phyloP scores from a whole-genome alignment of 495 filamentous ascomycete species.

The Delitschia confertaspora region DNA sequence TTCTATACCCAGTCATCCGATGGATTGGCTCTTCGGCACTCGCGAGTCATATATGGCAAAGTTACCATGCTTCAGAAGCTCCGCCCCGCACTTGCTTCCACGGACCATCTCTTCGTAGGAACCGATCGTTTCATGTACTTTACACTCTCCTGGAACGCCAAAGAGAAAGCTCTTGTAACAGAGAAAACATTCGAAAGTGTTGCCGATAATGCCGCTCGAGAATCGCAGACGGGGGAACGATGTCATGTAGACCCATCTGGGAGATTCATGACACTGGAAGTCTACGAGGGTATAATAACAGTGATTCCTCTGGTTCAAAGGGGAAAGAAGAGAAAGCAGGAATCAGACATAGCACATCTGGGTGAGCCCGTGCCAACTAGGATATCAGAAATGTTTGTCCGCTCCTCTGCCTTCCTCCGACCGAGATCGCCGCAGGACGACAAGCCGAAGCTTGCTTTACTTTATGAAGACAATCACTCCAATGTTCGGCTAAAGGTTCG shows the following conservation, averaged over 20 bases:
- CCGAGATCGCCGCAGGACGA: slow-evolving; percentile 35
- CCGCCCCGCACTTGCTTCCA: slow-evolving; percentile 59
- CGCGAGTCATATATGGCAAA: slow-evolving; percentile 66
- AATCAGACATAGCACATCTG: slow-evolving; percentile 47
- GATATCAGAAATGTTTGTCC: slow-evolving; percentile 79
- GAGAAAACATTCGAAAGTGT: slow-evolving; percentile 61
- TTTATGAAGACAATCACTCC: slow-evolving; percentile 65
- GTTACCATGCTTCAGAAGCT: slow-evolving; percentile 80
- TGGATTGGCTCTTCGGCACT: slow-evolving; percentile 52
- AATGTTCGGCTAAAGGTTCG: slow-evolving; percentile 55
- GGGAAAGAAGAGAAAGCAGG: slow-evolving; percentile 45
- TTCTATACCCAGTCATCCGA: slow-evolving; percentile 58
- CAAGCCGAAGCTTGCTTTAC: slow-evolving; percentile 68
- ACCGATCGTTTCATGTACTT: slow-evolving; percentile 87
- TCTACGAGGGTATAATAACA: slow-evolving; percentile 83
- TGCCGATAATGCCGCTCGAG: slow-evolving; percentile 69
- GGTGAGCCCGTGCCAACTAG: slow-evolving; percentile 62
- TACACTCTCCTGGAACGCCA: slow-evolving; percentile 70
- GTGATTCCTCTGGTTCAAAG: slow-evolving; percentile 61
- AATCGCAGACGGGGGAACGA: slow-evolving; percentile 64
- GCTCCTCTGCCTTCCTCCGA: slow-evolving; percentile 70
- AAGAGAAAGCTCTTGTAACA: slow-evolving; percentile 54
- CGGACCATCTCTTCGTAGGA: slow-evolving; percentile 85
- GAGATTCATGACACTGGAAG: slow-evolving; percentile 70
- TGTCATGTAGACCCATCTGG: slow-evolving; percentile 78